These are phyloP conservation scores for Lachancea meyersii DNA, from an alignment of 805 yeast genomes.

Conservation along the genomic window DNA sequence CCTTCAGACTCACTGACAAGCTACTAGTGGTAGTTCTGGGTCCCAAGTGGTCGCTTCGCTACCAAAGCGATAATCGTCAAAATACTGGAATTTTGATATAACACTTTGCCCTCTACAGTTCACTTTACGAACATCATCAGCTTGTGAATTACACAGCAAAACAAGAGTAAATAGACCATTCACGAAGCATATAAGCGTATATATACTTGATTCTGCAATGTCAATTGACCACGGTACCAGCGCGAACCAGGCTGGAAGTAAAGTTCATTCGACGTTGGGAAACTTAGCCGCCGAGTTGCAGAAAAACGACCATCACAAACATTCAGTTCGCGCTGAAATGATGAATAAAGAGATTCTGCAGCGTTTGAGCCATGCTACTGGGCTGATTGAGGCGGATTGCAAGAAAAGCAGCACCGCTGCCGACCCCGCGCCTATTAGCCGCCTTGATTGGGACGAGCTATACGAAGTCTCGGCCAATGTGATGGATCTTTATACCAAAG, in stretches of 20 bases:
- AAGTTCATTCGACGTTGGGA: conserved; percentile 1
- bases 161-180: not conserved
- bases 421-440: conserved; percentile 9
- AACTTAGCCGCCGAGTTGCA: conserved; percentile 26
- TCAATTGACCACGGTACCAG: not conserved
- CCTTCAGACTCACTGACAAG: conserved; percentile 52
- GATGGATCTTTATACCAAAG: conserved; percentile 27
- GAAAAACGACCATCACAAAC: conserved; percentile 13
- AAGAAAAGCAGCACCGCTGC: conserved; percentile 6
- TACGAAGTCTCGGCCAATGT: conserved; percentile 27
- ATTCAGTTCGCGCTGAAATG: conserved; percentile 12
- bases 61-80: conserved; percentile 23
- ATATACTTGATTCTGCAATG: not conserved
- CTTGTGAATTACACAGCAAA: not conserved
- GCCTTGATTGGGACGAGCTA: conserved; percentile 29
- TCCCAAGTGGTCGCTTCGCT: conserved; percentile 41
- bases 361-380: conserved; percentile 17
- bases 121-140: not conserved
- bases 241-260: not conserved
- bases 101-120: not conserved
- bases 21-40: conserved; percentile 50
- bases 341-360: conserved; percentile 15
- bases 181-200: not conserved
- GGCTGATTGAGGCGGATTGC: conserved; percentile 10
- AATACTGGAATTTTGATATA: conserved; percentile 24